Conservation (phyloP, 2,329 filamentous ascomycete species). For the Exophiala dermatitidis region DNA sequence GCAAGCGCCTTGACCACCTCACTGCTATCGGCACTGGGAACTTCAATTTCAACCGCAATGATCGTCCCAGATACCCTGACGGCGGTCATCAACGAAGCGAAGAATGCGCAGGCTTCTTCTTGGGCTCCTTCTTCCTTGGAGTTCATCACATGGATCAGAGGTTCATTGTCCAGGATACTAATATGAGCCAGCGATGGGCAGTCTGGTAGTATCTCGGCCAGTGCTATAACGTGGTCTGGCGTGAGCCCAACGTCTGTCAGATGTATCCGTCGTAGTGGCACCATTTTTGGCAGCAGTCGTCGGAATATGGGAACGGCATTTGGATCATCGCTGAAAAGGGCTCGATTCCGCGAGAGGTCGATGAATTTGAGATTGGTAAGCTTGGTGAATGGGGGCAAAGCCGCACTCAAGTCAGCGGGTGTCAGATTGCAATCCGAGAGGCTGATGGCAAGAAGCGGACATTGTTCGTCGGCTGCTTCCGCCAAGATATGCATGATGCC, state of each 20-base stretch:
- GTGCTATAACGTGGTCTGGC: slow-evolving; percentile 79
- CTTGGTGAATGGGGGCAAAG: slow-evolving; percentile 66
- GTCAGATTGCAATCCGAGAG: slow-evolving; percentile 77
- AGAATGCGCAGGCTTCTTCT: slow-evolving; percentile 89
- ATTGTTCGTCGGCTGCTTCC: slow-evolving; percentile 45
- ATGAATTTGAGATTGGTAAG: slow-evolving; percentile 75
- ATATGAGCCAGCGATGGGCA: slow-evolving; percentile 74
- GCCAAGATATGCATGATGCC: slow-evolving; percentile 42
- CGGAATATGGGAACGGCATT: slow-evolving; percentile 67
- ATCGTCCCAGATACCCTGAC: slow-evolving; percentile 75
- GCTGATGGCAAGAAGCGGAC: slow-evolving; percentile 70
- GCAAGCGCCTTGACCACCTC: slow-evolving; percentile 88
- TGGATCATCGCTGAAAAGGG: slow-evolving; percentile 66
- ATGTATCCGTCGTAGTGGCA: slow-evolving; percentile 73
- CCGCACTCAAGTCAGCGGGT: slow-evolving; percentile 61
- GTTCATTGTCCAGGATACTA: slow-evolving; percentile 74
- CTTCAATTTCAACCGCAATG: slow-evolving; percentile 85
- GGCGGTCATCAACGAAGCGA: slow-evolving; percentile 83
- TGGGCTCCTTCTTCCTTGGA: slow-evolving; percentile 71
- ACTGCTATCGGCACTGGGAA: slow-evolving; percentile 71
- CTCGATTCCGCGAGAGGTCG: slow-evolving; percentile 82
- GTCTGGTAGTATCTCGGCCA: slow-evolving; percentile 86
- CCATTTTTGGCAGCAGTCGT: slow-evolving; percentile 76
- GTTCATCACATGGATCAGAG: slow-evolving; percentile 62
- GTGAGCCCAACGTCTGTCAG: slow-evolving; percentile 76